These are phyloP conservation scores for Pharnaceum exiguum DNA, from an alignment of 148 eudicot genomes.

Conservation along the genomic window DNA sequence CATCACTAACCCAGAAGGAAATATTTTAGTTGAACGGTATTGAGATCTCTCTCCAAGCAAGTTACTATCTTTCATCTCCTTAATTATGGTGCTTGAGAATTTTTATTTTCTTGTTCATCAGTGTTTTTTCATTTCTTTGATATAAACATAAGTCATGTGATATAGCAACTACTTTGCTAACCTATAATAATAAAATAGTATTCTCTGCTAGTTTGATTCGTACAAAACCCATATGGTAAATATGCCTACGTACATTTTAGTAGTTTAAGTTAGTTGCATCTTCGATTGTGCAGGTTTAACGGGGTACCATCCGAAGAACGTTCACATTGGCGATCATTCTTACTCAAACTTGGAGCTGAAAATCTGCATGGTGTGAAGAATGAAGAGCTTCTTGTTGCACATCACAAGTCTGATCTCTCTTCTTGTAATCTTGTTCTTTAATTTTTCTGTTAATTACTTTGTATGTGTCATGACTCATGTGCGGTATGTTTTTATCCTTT, in stretches of 20 bases:
- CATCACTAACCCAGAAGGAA: conserved; percentile 21
- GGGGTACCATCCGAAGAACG: conserved; percentile 26
- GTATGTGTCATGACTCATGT: neutral
- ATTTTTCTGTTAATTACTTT: neutral
- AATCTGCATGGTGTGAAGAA: conserved; percentile 10
- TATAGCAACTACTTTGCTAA: too few relatives aligned
- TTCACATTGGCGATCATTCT: conserved; percentile 24
- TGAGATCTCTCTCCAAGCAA: neutral
- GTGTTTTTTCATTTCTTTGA: too few relatives aligned
- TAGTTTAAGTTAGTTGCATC: too few relatives aligned
- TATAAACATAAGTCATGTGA: too few relatives aligned
- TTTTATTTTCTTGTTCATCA: neutral
- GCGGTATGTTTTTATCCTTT: neutral
- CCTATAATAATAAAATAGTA: too few relatives aligned
- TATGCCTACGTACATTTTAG: too few relatives aligned
- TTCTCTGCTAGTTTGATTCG: too few relatives aligned
- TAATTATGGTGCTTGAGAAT: neutral
- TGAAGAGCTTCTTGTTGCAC: conserved; percentile 20
- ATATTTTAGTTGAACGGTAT: conserved; percentile 26
- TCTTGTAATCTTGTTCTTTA: too few relatives aligned
- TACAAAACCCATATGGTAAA: too few relatives aligned
- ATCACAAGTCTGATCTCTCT: conserved; percentile 21
- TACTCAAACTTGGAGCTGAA: conserved; percentile 23
- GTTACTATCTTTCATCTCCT: neutral
- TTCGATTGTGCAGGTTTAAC: conserved; percentile 14